Evolutionary conservation across 78 protist species (phyloP).

Genomic region (Dictyostelium capitatum): DNA sequence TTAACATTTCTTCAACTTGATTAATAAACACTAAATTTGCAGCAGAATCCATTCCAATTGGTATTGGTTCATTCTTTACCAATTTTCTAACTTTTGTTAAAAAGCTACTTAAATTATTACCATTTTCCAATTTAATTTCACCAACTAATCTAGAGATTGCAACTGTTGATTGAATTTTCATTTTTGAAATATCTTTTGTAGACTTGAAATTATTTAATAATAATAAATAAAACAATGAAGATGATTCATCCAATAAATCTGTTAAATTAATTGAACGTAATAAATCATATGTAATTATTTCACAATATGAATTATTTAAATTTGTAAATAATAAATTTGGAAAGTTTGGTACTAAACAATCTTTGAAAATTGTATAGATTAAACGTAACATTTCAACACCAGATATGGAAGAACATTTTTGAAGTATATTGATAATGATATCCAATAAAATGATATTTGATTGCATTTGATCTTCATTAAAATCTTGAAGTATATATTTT

Average conservation of each 20-base stretch:
- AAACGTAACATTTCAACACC: constrained; percentile 40
- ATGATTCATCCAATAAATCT: constrained; percentile 27
- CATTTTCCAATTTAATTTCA: constrained; percentile 72
- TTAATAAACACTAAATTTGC: background rate
- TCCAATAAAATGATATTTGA: constrained; percentile 27
- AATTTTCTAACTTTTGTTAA: constrained; percentile 10
- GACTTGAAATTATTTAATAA: constrained; percentile 44
- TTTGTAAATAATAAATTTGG: constrained; percentile 12
- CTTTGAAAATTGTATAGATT: constrained; percentile 34
- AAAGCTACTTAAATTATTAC: constrained; percentile 35
- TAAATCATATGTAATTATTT: constrained; percentile 43
- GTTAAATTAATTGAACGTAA: constrained; percentile 24
- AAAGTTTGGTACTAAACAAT: constrained; percentile 34
- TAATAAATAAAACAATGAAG: constrained; percentile 41
- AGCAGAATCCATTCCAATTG: background rate
- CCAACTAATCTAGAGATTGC: constrained; percentile 81
- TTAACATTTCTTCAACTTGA: constrained; percentile 81
- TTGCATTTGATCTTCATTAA: constrained; percentile 32
- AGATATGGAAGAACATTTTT: constrained; percentile 22
- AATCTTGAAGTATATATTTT: constrained; percentile 27
- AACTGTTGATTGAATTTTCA: constrained; percentile 82
- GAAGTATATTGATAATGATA: constrained; percentile 48
- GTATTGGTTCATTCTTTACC: background rate
- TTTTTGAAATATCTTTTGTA: constrained; percentile 70
- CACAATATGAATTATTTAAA: constrained; percentile 39